phyloP scores from a whole-genome alignment of 78 protist genomes.

The Tieghemostelium lacteum region DNA sequence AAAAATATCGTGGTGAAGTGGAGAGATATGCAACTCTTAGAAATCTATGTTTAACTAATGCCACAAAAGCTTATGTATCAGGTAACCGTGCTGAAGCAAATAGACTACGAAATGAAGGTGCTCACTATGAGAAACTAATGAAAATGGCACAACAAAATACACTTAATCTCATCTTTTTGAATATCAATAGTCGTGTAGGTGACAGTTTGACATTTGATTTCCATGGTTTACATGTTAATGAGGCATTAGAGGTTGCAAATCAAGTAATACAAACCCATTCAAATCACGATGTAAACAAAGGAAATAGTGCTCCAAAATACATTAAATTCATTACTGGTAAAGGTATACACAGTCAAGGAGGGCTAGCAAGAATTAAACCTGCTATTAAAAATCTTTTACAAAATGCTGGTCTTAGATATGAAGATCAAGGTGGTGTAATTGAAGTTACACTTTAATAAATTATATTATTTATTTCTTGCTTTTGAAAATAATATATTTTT shows the following conservation, averaged over 20 bases:
- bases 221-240: slow-evolving; percentile 62
- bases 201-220: slow-evolving; percentile 58
- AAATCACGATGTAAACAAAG: slow-evolving; percentile 23
- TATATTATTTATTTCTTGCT: too few relatives aligned
- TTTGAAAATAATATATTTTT: too few relatives aligned
- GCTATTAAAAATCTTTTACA: slow-evolving; percentile 28
- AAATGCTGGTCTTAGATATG: slow-evolving; percentile 2
- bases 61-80: slow-evolving; percentile 36
- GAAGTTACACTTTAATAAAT: slow-evolving; percentile 2
- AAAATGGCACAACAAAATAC: slow-evolving; percentile 28
- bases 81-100: slow-evolving; percentile 39
- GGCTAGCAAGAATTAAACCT: slow-evolving; percentile 63
- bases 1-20: slow-evolving; percentile 20
- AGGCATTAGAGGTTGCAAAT: slow-evolving; percentile 60
- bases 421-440: slow-evolving; percentile 39
- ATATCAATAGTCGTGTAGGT: slow-evolving; percentile 23
- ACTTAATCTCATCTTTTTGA: slow-evolving; percentile 44
- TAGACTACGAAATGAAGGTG: neutral
- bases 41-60: slow-evolving; percentile 24
- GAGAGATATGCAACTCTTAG: slow-evolving; percentile 16
- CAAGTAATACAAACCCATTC: slow-evolving; percentile 26
- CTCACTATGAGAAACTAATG: neutral
- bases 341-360: slow-evolving; percentile 50
- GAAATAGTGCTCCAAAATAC: neutral
- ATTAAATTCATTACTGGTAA: slow-evolving; percentile 50